Evolutionary conservation across 345 rosid species (phyloP), one percentile per base, ranked within the genome.

Genomic region (Heritiera littoralis): DNA sequence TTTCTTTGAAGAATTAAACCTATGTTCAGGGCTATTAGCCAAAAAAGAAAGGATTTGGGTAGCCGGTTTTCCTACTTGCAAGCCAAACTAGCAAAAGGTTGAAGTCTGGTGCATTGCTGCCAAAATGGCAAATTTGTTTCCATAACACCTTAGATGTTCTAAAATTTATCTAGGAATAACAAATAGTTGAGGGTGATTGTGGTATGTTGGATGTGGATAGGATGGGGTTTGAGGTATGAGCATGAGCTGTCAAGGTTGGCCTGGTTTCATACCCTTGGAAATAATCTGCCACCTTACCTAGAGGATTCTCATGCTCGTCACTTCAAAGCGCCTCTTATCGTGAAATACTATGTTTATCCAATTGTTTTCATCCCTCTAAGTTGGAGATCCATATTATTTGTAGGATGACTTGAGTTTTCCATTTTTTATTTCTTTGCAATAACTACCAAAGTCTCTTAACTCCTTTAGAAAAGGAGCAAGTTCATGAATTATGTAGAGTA

Each of bases 341-440:
- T 14, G 23, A 17, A 75, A 13, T 11, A n/a, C 5, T 68, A 40
- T 40, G 18, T 67, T 60, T 59, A 60, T 15, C 66, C 51, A 17
- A 48, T 71, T 10, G 13, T 71, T 49, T 71, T 30, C 59, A 14
- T 71, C 43, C n/a, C 51, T 71, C n/a, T 49, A 51, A 13, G 59
- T 30, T 48, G 56, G 73, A 68, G n/a, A 46, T 41, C 28, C 77
- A 40, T 74, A 56, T 58, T 12, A 55, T 56, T 74, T 74, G 17
- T 58, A 74, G 63, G 49, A 58, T 7, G 18, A 46, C 6, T 10
- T 23, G 38, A 48, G 56, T 23, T 23, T 23, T 23, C 28, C 28
- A 0, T 23, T 23, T 23, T 23, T 23, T 23, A 23, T 23, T 23
- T 23, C 38, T n/a, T 15, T 65, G 46, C 9, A 20, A 45, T 23